Evolutionary conservation across 108 stramenopile genomes (phyloP), one percentile per base, ranked within the genome.

Genomic region (Cyclotella cryptica): DNA sequence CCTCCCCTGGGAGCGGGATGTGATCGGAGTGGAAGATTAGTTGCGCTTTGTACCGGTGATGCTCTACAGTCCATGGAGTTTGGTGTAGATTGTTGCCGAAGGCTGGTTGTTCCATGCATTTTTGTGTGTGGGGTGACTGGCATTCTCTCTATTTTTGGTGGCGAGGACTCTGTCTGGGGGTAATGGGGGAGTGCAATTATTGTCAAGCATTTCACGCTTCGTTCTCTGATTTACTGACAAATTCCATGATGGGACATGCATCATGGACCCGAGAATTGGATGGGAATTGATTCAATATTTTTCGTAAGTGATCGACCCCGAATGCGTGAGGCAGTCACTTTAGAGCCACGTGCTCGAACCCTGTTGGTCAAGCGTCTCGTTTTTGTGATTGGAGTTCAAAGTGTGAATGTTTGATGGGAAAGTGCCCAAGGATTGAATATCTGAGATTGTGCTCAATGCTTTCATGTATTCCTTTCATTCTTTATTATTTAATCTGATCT

Each of bases 321-420:
- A 66, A 66, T 54, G 18, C 29, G 63, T 70, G 57, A 52, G 77
- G 77, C 70, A 55, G 77, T 78, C 77, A 66, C 77, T 78, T 70
- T 46, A 78, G 77, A 78, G 77, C 77, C 66, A 66, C 70, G 77
- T 71, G 77, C 77, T 78, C 77, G 77, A 63, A 57, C 14, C 28
- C 28, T 4, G 19, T 66, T 44, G 65, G 22, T 45, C 45, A 26
- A 45, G 1, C 29, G 67, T 52, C 1, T 53, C 29, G 43, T 43
- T 65, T 65, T 44, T 65, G 28, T n/a, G 61, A 41, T 41, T 62
- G 29, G 24, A 24, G 55, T 55, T 55, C 55, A 24, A 26, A 7
- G n/a, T 55, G n/a, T 19, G 13, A 24, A 55, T 55, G 55, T 55
- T 55, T 55, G 55, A 55, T 55, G 24, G 19, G 55, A 26, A 12